Evolutionary conservation across 495 filamentous ascomycete genomes (phyloP).

Genomic region (Aspergillus sparsus): DNA sequence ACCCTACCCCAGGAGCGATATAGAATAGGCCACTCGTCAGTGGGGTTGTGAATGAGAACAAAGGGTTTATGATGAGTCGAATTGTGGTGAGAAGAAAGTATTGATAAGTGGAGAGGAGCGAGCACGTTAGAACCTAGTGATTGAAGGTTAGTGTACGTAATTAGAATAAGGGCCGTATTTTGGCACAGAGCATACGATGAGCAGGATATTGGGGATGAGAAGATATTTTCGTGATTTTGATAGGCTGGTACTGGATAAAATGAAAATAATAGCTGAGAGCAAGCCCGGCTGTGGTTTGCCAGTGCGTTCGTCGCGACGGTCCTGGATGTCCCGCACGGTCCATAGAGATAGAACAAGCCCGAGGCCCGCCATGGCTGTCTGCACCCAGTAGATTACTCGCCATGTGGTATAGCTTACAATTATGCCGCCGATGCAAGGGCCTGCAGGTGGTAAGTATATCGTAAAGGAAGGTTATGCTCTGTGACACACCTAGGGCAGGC

Average conservation of each 20-base stretch:
- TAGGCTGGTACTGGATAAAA: too few relatives aligned
- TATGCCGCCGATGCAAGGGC: too few relatives aligned
- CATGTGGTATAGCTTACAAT: too few relatives aligned
- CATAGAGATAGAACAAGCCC: not conserved
- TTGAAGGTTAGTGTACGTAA: not conserved
- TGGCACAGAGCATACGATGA: too few relatives aligned
- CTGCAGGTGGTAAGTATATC: not conserved
- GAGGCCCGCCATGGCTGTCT: slow-evolving; percentile 7
- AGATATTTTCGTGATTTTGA: too few relatives aligned
- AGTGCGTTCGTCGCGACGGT: too few relatives aligned
- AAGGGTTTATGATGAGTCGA: not conserved
- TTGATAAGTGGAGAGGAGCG: not conserved
- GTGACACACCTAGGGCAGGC: not conserved
- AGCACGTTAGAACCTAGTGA: not conserved
- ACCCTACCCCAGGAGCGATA: not conserved
- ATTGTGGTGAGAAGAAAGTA: not conserved
- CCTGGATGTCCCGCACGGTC: not conserved
- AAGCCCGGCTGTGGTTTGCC: too few relatives aligned
- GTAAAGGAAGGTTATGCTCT: too few relatives aligned
- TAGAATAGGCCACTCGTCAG: not conserved
- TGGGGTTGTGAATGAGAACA: not conserved
- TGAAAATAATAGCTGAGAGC: too few relatives aligned
- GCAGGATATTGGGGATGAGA: too few relatives aligned
- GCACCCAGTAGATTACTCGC: too few relatives aligned
- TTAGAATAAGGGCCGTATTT: too few relatives aligned